phyloP scores from a whole-genome alignment of 75 land plant genomes.

The Ceratopteris richardii region DNA sequence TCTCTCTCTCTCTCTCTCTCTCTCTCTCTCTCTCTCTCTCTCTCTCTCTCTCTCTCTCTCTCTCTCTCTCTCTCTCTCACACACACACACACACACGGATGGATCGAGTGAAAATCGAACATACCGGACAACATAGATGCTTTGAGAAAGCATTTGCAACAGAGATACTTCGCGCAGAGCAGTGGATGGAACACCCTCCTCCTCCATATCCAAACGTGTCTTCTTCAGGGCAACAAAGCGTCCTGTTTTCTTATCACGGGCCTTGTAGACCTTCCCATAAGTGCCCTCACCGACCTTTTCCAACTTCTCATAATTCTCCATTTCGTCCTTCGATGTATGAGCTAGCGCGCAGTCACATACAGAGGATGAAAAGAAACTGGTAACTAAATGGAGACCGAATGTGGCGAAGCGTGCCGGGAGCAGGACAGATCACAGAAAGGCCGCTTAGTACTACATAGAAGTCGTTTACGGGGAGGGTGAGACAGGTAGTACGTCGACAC shows the following conservation, averaged over 20 bases:
- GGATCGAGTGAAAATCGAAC: not conserved
- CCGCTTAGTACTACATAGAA: no score
- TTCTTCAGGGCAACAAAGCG: constrained; percentile 76
- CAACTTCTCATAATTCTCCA: constrained; percentile 79
- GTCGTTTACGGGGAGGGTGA: no score
- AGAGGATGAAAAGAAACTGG: not conserved
- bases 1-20: no score
- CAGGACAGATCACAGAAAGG: no score
- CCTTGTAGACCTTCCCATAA: constrained; percentile 89
- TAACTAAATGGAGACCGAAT: no score
- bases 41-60: no score
- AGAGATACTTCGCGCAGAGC: constrained; percentile 89
- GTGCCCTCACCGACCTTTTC: constrained; percentile 86
- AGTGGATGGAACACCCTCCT: constrained; percentile 89
- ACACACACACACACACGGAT: no score
- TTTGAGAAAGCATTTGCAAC: constrained; percentile 79
- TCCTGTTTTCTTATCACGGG: constrained; percentile 64
- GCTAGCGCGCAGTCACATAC: not conserved
- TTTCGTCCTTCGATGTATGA: no score
- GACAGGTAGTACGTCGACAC: no score
- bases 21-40: no score
- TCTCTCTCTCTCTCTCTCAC: not conserved
- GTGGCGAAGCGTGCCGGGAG: no score
- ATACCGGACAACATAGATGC: constrained; percentile 55
- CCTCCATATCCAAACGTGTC: constrained; percentile 74